phyloP scores from a whole-genome alignment of 2,329 filamentous ascomycete species.

The Triangularia verruculosa region DNA sequence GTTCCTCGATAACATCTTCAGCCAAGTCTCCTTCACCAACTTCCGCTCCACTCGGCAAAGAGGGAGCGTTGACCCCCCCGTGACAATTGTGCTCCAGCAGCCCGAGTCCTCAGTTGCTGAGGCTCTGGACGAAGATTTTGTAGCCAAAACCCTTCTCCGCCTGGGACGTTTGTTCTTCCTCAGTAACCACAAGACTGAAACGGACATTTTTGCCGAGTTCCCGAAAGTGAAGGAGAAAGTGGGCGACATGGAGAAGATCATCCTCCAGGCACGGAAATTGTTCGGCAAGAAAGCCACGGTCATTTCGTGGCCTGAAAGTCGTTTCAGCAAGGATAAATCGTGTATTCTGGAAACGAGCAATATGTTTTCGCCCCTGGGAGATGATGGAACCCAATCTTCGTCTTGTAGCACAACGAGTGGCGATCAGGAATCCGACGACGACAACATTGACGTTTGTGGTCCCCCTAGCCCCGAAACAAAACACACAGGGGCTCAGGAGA shows the following conservation, averaged over 20 bases:
- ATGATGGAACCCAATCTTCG: not conserved
- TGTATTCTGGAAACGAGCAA: not conserved
- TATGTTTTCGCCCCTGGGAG: not conserved
- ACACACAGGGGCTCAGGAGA: not conserved
- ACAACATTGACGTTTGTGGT: not conserved
- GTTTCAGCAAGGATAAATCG: not conserved
- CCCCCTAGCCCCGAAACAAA: not conserved
- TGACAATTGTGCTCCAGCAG: not conserved
- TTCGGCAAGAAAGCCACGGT: not conserved
- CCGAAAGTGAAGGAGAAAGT: not conserved
- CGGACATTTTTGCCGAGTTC: not conserved
- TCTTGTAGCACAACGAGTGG: not conserved
- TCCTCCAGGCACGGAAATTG: not conserved
- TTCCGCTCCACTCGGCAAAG: slow-evolving; percentile 16
- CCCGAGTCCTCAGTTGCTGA: not conserved
- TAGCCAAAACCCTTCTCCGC: not conserved
- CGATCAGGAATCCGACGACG: not conserved
- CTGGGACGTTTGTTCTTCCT: not conserved
- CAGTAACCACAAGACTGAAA: not conserved
- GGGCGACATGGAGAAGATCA: not conserved
- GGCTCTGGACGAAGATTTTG: not conserved
- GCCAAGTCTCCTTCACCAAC: slow-evolving; percentile 18
- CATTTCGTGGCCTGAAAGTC: not conserved
- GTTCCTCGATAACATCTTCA: slow-evolving; percentile 16
- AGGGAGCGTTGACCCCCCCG: not conserved